Percentiles rank a stretch among this genome's conserved stretches.
These are phyloP conservation scores for Nakazawaea molendinolei DNA, from an alignment of 805 yeast genomes.

Conservation along the genomic window DNA sequence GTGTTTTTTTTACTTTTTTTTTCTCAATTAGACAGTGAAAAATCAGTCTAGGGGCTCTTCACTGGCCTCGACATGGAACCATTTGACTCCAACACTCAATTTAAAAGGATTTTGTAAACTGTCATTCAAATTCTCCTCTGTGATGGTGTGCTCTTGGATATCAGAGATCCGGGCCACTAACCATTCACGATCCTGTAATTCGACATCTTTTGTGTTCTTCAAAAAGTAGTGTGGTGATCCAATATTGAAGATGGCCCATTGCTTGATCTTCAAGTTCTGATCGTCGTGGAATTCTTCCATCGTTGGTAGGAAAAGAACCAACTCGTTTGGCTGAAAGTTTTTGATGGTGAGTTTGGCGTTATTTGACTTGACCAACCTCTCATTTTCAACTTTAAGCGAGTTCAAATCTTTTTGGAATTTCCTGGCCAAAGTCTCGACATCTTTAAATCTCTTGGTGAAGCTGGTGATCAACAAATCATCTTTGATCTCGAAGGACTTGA, in stretches of 20 bases:
- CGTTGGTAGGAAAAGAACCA: conserved; percentile 83
- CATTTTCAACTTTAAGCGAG: conserved; percentile 39
- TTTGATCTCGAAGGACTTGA: conserved; percentile 26
- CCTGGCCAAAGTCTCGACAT: conserved; percentile 86
- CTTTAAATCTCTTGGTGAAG: conserved; percentile 72
- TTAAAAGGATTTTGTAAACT: conserved; percentile 54
- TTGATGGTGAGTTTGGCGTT: conserved; percentile 58
- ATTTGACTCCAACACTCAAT: conserved; percentile 51
- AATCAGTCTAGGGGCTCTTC: conserved; percentile 24
- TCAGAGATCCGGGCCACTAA: conserved; percentile 61
- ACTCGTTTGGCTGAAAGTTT: conserved; percentile 64
- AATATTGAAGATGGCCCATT: conserved; percentile 91
- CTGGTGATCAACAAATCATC: conserved; percentile 22
- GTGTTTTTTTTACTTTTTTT: background rate
- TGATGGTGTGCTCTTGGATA: conserved; percentile 50
- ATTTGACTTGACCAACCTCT: conserved; percentile 26
- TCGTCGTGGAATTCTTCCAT: conserved; percentile 7
- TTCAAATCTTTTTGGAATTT: conserved; percentile 71
- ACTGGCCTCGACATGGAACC: conserved; percentile 58
- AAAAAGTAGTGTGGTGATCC: conserved; percentile 83
- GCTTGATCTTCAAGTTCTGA: conserved; percentile 10
- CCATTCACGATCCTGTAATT: conserved; percentile 58
- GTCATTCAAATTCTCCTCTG: conserved; percentile 32
- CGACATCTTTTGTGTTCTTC: conserved; percentile 25
- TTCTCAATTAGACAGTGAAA: background rate